Base-by-base conservation (phyloP, 257 asterid genomes). In the Primulina eburnea region DNA sequence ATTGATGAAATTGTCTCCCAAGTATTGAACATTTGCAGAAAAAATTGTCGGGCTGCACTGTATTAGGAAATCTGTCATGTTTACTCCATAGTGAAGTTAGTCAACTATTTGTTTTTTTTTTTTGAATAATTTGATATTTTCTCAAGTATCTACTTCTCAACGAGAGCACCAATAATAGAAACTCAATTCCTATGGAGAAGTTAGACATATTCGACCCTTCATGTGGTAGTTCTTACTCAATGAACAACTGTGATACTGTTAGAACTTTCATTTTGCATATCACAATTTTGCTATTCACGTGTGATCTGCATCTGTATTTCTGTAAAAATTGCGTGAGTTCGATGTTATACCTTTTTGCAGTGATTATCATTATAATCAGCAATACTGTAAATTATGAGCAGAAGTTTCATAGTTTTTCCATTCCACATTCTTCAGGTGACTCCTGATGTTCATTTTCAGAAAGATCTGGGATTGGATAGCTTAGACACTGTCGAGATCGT, bases 401-500 rank as follows among this genome's bases (percentile, higher is more conserved):
- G 20, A 50, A 50, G 20, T 50, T 50, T 50, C 56, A 16, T 3
- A 0, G 2, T 50, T 50, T 50, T 50, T 50, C 18, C 56, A 0
- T 50, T 50, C 20, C 56, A 50, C 20, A 16, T 62, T 52, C 24
- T 29, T 26, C 71, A 52, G 71, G 71, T 67, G 40, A 67, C 62
- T 17, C 32, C 50, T 30, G 71, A 67, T 52, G 47, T 53, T 28
- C 71, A 67, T 53, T 67, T 67, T 67, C 47, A 53, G 63, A 67
- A 30, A 29, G 71, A 67, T 32, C 63, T 67, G 62, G 59, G 63
- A 16, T 53, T 67, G 20, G 71, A 67, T 26, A 67, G 71, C 62
- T 67, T 67, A 34, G 71, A 67, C 71, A 67, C 32, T 26, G 71
- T 67, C 26, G 71, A 67, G 26, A 67, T 67, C 14, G 71, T 67